These are phyloP conservation scores for Piper longum DNA, from an alignment of 164 flowering plant species.

Conservation along the genomic window DNA sequence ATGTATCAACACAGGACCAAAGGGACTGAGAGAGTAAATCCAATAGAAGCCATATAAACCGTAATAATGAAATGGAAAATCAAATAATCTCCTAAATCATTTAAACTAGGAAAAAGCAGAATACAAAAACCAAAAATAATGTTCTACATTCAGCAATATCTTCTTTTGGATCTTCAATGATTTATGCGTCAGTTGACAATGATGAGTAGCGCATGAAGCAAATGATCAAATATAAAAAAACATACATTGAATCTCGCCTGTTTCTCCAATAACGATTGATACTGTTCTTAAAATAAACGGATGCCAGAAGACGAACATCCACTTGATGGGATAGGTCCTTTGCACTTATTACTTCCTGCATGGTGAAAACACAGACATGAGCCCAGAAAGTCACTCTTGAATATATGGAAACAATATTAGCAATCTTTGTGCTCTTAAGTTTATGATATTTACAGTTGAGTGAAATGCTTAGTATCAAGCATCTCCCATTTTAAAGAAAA, in stretches of 20 bases:
- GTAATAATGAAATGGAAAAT: too few relatives aligned
- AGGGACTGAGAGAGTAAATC: too few relatives aligned
- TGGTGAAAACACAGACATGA: not conserved
- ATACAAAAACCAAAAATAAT: too few relatives aligned
- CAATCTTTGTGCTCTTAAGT: not conserved
- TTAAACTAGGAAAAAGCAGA: too few relatives aligned
- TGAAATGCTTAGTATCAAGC: too few relatives aligned
- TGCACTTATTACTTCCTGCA: conserved; percentile 78
- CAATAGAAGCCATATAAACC: too few relatives aligned
- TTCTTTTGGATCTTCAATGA: not conserved
- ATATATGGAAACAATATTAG: not conserved
- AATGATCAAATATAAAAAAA: not conserved
- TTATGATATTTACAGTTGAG: too few relatives aligned
- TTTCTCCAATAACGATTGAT: conserved; percentile 74
- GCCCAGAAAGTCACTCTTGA: not conserved
- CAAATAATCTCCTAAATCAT: too few relatives aligned
- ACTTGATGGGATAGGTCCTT: conserved; percentile 55
- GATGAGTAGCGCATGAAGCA: not conserved
- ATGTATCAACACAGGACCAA: too few relatives aligned
- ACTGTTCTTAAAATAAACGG: conserved; percentile 84
- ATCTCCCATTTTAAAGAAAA: too few relatives aligned
- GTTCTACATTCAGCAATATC: too few relatives aligned
- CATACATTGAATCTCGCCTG: conserved; percentile 1
- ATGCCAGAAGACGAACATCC: conserved; percentile 77
- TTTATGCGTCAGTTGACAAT: not conserved